Percentiles rank a stretch among this genome's conserved stretches.
Evolutionary conservation across 257 asterid species (phyloP).

Genomic region (Coffea eugenioides): DNA sequence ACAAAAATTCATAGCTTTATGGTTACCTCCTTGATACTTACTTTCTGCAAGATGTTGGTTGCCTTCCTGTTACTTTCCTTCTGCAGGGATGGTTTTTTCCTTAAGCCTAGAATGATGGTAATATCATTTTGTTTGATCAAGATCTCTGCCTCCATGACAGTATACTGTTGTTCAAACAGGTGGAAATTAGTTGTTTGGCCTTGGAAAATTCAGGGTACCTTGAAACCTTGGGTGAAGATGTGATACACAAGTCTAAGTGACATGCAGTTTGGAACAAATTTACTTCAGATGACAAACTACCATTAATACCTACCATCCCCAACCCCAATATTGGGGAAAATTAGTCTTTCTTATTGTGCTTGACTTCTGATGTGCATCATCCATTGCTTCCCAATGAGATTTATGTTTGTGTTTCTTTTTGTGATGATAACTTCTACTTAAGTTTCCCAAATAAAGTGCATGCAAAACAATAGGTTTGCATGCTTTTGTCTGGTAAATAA

Average conservation of each 20-base stretch:
- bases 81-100: background rate
- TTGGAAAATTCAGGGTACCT: background rate
- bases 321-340: too few species aligned
- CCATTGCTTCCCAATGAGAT: background rate
- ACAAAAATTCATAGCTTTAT: too few species aligned
- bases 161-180: background rate
- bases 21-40: too few species aligned
- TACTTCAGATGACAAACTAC: background rate
- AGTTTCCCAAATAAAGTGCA: background rate
- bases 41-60: background rate
- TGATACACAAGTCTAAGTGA: background rate
- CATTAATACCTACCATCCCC: background rate
- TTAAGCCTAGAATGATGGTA: background rate
- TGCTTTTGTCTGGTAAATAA: background rate
- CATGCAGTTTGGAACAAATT: background rate
- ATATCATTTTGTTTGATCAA: background rate
- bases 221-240: background rate
- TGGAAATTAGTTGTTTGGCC: background rate
- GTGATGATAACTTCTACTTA: background rate
- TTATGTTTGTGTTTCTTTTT: background rate
- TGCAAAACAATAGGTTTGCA: background rate
- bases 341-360: background rate
- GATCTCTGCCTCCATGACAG: background rate
- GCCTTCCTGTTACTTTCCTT: background rate
- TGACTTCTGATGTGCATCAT: background rate